Base-by-base conservation (phyloP, 768 basidiomycete genomes). In the Amanita fuliginea region DNA sequence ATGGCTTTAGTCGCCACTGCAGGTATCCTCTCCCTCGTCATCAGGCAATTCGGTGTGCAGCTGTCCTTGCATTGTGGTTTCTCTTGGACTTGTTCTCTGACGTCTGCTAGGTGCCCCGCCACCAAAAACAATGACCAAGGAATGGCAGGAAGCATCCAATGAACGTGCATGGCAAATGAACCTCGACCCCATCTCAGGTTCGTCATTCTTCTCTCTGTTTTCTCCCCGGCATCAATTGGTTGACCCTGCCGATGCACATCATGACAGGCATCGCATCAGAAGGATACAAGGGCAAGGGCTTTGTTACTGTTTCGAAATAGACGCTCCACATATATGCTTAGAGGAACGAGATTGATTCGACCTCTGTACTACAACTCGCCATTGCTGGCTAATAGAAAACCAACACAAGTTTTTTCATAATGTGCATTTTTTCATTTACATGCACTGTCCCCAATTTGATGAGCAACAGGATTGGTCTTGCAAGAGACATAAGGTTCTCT, bases 131-230 rank as follows among this genome's bases (percentile, higher is more conserved):
- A 67, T 96, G 64, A 80, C 76, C 55, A 84, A 79, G 65, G 95
- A 98, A 72, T 96, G 91, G 90, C 81, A 98, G 69, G 90, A 94
- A 69, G 91, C 91, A 11, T 62, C 80, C 50, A 96, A 87, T 75
- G 81, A 87, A 64, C 83, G 81, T 58, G 86, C 84, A 44, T 66
- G 67, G 62, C 84, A 87, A 68, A 77, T 85, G 72, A 93, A 93
- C 62, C 66, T 83, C 64, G 86, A 96, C 71, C 94, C 94, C 53
- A 86, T 94, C 66, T 73, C 84, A 53, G 88, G 93, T 93, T 49
- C 42, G 81, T n/a, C 70, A 32, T 41, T 47, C 24, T 35, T 37
- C 51, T 47, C 22, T 18, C n/a, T 3, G 19, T 34, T 53, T 48
- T 47, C 28, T 47, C 33, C 39, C 5, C 50, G 26, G 13, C 24